Evolutionary conservation across 2,329 filamentous ascomycete species (phyloP).

Genomic region (Ophiostoma ulmi): DNA sequence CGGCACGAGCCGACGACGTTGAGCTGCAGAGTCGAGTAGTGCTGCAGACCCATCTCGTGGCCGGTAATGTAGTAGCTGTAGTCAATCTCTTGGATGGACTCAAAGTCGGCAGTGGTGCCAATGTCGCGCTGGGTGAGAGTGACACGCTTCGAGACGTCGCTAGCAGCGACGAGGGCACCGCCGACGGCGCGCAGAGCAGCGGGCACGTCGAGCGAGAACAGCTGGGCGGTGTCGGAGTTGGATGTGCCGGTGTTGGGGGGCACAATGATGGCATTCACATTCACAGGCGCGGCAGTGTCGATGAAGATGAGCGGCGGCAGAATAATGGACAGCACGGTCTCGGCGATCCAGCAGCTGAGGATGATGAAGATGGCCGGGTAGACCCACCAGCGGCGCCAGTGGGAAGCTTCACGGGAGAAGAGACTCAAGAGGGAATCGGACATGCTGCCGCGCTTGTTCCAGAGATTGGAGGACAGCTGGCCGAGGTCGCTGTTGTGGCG

Average conservation of each 20-base stretch:
- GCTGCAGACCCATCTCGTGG: constrained; percentile 32
- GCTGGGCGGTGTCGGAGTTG: constrained; percentile 22
- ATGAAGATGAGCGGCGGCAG: constrained; percentile 24
- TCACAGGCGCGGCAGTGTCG: constrained; percentile 24
- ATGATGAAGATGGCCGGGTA: constrained; percentile 26
- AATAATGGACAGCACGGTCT: constrained; percentile 24
- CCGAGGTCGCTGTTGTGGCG: constrained; percentile 24
- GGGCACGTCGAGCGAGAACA: constrained; percentile 27
- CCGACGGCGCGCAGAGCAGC: constrained; percentile 84
- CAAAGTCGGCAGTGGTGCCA: constrained; percentile 26
- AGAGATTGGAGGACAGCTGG: constrained; percentile 24
- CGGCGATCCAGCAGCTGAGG: constrained; percentile 24
- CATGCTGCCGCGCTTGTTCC: constrained; percentile 26
- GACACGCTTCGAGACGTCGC: constrained; percentile 28
- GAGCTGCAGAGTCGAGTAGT: constrained; percentile 29
- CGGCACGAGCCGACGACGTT: constrained; percentile 31
- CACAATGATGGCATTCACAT: constrained; percentile 23
- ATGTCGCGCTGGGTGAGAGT: constrained; percentile 21
- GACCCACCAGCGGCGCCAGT: constrained; percentile 26
- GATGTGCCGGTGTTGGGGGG: constrained; percentile 23
- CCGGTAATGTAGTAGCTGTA: constrained; percentile 31
- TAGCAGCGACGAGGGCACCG: constrained; percentile 76
- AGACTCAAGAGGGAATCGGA: constrained; percentile 24
- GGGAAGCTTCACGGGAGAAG: constrained; percentile 15
- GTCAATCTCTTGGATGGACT: constrained; percentile 28